Conservation (phyloP, 768 basidiomycete genomes). For the Collybiopsis luxurians region DNA sequence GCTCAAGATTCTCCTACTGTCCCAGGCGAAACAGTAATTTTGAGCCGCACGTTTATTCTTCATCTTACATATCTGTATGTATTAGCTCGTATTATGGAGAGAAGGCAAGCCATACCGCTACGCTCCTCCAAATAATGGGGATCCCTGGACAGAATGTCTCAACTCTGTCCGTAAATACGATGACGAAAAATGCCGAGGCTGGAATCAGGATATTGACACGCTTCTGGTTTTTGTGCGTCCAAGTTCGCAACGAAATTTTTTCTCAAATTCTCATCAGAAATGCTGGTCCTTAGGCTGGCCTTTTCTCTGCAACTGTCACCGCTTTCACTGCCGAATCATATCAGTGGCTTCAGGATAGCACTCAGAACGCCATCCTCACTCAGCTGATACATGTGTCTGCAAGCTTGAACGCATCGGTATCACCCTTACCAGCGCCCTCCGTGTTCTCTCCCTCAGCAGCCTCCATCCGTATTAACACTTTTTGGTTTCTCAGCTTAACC, state of each 20-base stretch:
- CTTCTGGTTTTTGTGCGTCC: no score
- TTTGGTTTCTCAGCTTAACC: constrained; percentile 9
- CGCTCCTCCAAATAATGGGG: background rate
- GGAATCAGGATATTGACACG: constrained; percentile 30
- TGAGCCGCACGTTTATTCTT: background rate
- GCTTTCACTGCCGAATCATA: constrained; percentile 18
- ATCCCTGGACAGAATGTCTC: constrained; percentile 21
- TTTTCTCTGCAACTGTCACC: constrained; percentile 22
- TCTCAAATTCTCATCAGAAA: no score
- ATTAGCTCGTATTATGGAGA: background rate
- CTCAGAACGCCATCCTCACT: background rate
- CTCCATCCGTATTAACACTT: constrained; percentile 5
- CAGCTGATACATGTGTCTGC: no score
- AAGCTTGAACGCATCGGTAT: no score
- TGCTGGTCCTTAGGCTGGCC: constrained; percentile 17
- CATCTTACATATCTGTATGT: background rate
- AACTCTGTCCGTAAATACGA: constrained; percentile 22
- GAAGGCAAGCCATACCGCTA: background rate
- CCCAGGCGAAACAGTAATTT: no score
- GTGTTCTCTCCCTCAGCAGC: background rate
- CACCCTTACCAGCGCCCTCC: no score
- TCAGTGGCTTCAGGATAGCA: constrained; percentile 6
- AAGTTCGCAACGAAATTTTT: no score
- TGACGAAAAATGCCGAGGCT: constrained; percentile 25
- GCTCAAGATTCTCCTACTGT: no score